A percentile compares a stretch with the other conserved stretches of the same genome.
Conservation (phyloP, 108 stramenopile species). For the Cyclostephanos invisitatus region DNA sequence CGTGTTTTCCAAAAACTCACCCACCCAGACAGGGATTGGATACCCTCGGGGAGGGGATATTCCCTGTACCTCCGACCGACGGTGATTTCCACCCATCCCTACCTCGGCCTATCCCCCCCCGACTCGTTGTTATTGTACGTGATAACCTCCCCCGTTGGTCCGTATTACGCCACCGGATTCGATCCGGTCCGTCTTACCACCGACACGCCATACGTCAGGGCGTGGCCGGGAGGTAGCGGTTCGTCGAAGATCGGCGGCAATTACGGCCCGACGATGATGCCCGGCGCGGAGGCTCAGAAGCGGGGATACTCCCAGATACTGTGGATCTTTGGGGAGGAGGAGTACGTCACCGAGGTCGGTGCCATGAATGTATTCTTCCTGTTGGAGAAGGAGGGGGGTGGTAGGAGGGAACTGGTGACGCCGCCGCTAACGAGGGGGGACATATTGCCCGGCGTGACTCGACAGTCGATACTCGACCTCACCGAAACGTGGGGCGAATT, state of each 20-base stretch:
- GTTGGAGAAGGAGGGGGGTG: conserved; percentile 49
- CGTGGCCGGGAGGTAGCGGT: conserved; percentile 97
- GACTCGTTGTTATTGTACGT: conserved; percentile 72
- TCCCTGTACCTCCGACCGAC: conserved; percentile 97
- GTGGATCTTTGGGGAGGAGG: conserved; percentile 91
- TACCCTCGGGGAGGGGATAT: conserved; percentile 94
- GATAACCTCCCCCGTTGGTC: conserved; percentile 91
- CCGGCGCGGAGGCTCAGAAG: conserved; percentile 72
- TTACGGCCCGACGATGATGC: conserved; percentile 94
- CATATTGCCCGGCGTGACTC: conserved; percentile 94
- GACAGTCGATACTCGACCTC: conserved; percentile 83
- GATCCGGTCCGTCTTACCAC: conserved; percentile 87
- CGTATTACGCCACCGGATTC: conserved; percentile 94
- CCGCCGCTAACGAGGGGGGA: conserved; percentile 91
- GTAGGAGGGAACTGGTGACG: conserved; percentile 82
- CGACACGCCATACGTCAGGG: conserved; percentile 86
- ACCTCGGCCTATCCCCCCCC: conserved; percentile 77
- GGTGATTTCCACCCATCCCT: conserved; percentile 88
- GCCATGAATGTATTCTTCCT: conserved; percentile 98
- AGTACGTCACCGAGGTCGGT: conserved; percentile 94
- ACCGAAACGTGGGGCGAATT: conserved; percentile 77
- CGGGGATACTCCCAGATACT: conserved; percentile 89
- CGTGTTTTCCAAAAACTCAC: too few relatives aligned
- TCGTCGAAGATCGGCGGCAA: conserved; percentile 93
- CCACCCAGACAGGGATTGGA: conserved; percentile 80